Conservation (phyloP, 106 monocot species). For the Dendrobium catenatum region DNA sequence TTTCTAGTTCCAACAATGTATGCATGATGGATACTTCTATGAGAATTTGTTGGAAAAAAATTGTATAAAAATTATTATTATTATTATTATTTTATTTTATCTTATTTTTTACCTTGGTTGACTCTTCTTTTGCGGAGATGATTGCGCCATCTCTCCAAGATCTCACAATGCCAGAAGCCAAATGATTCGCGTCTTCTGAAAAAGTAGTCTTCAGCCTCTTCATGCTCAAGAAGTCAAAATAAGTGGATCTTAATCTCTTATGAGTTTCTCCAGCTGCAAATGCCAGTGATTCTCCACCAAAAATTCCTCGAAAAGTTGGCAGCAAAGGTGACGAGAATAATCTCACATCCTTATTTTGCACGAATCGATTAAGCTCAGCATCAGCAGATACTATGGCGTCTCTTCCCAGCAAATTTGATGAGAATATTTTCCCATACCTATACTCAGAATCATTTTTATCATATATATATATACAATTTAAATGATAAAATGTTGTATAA, state of each 20-base stretch:
- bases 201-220: conserved; percentile 18
- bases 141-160: conserved; percentile 16
- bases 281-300: conserved; percentile 27
- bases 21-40: no score
- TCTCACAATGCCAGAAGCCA: conserved; percentile 16
- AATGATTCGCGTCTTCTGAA: conserved; percentile 21
- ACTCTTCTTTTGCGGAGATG: conserved; percentile 30
- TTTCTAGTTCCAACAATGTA: no score
- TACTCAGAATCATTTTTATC: no score
- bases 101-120: conserved; percentile 14
- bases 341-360: conserved; percentile 25
- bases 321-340: conserved; percentile 27
- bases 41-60: no score
- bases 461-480: no score
- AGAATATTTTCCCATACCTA: conserved; percentile 34
- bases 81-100: no score
- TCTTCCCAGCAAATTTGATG: conserved; percentile 24
- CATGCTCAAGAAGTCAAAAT: conserved; percentile 28
- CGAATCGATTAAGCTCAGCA: conserved; percentile 32
- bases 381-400: conserved; percentile 32
- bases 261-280: conserved; percentile 31
- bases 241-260: conserved; percentile 32
- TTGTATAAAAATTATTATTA: no score
- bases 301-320: conserved; percentile 9
- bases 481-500: no score